Evolutionary conservation across 805 yeast species (phyloP).

Genomic region (Teunomyces lycoperdinae): DNA sequence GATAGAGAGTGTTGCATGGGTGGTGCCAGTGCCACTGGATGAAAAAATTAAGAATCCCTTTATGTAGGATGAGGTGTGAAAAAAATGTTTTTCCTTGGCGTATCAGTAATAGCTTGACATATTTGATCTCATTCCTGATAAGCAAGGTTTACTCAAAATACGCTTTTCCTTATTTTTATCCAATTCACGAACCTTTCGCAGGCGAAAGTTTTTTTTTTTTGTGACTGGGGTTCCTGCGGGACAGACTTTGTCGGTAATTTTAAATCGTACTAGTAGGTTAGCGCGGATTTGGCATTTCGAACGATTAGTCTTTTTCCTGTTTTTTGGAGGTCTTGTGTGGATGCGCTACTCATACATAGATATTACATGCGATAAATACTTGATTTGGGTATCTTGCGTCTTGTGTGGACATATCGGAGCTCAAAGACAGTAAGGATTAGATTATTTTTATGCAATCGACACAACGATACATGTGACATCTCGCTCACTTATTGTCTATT

Average conservation of each 20-base stretch:
- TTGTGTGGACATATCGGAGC: neutral
- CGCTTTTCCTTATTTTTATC: neutral
- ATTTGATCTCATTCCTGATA: slow-evolving; percentile 5
- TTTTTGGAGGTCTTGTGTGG: neutral
- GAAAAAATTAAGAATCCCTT: neutral
- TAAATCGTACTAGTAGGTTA: neutral
- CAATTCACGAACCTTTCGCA: neutral
- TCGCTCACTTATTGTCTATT: neutral
- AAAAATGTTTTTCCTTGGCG: neutral
- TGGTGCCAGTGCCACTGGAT: neutral
- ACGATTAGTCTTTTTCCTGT: neutral
- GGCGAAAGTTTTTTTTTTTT: neutral
- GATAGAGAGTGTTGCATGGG: neutral
- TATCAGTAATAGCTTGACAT: slow-evolving; percentile 1
- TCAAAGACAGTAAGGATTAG: neutral
- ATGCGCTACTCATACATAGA: neutral
- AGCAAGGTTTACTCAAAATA: neutral
- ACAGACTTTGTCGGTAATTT: neutral
- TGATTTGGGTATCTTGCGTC: neutral
- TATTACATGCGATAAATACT: too few species aligned
- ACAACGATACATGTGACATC: neutral
- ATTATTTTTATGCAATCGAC: neutral
- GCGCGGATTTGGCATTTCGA: neutral
- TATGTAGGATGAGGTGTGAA: neutral
- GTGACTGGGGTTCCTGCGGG: neutral